phyloP scores from a whole-genome alignment of 2,329 filamentous ascomycete species.

The Penicillium sp. region DNA sequence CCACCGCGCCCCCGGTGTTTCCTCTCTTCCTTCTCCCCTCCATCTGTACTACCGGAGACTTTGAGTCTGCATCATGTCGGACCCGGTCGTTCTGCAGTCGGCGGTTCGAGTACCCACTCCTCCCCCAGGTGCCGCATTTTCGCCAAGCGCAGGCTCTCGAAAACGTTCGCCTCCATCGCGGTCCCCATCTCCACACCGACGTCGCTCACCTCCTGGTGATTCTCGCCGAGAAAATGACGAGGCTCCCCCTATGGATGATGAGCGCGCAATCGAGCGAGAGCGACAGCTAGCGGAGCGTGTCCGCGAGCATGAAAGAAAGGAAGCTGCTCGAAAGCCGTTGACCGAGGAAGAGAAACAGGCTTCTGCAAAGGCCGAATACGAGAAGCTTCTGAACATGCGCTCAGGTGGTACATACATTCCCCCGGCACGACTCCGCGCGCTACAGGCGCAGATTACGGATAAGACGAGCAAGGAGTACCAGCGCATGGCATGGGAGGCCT shows the following conservation, averaged over 20 bases:
- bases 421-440: constrained; percentile 78
- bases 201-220: constrained; percentile 44
- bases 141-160: constrained; percentile 47
- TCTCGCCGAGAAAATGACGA: constrained; percentile 32
- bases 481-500: constrained; percentile 96
- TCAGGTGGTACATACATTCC: constrained; percentile 96
- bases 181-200: constrained; percentile 50
- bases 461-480: constrained; percentile 96
- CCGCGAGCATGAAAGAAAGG: constrained; percentile 48
- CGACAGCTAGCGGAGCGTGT: constrained; percentile 50
- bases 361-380: constrained; percentile 84
- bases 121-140: constrained; percentile 43
- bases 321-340: constrained; percentile 48
- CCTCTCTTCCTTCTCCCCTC: neutral
- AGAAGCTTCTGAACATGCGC: constrained; percentile 84
- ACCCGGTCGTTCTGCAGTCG: constrained; percentile 48
- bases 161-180: constrained; percentile 55
- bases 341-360: constrained; percentile 81
- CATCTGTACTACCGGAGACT: constrained; percentile 4
- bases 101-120: constrained; percentile 58
- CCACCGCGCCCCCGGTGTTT: constrained; percentile 8
- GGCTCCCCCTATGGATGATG: constrained; percentile 48
- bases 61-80: constrained; percentile 35
- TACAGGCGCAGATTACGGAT: constrained; percentile 96
- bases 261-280: constrained; percentile 48